Conservation (phyloP, 2,329 filamentous ascomycete genomes). For the Chlorencoelia australis region DNA sequence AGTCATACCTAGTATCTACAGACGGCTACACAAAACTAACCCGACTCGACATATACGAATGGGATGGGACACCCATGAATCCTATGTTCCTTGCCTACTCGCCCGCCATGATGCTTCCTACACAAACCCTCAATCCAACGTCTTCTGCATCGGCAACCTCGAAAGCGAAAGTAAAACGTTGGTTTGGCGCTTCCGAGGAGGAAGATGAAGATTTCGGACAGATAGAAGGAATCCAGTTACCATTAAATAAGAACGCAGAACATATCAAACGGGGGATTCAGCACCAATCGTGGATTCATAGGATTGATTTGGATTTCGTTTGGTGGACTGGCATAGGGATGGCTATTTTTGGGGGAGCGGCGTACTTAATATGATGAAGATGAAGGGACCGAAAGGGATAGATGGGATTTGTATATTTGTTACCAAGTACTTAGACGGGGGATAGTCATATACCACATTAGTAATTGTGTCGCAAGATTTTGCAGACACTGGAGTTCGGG, state of each 20-base stretch:
- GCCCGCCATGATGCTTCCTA: slow-evolving; percentile 61
- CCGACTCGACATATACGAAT: slow-evolving; percentile 53
- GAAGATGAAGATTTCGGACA: slow-evolving; percentile 31
- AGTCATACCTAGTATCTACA: slow-evolving; percentile 32
- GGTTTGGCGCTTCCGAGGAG: slow-evolving; percentile 12
- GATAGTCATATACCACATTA: too few species aligned
- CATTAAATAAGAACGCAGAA: slow-evolving; percentile 24
- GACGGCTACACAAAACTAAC: slow-evolving; percentile 53
- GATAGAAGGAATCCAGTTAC: slow-evolving; percentile 8
- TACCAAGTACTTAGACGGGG: too few species aligned
- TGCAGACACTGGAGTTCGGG: too few species aligned
- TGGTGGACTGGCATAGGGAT: slow-evolving; percentile 28
- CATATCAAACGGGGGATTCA: slow-evolving; percentile 22
- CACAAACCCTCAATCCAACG: slow-evolving; percentile 50
- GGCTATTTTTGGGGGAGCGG: slow-evolving; percentile 26
- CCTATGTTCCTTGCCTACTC: slow-evolving; percentile 56
- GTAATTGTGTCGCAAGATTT: too few species aligned
- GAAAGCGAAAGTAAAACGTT: slow-evolving; percentile 29
- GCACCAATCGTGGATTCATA: slow-evolving; percentile 11
- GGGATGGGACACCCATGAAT: slow-evolving; percentile 54
- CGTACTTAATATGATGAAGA: slow-evolving; percentile 25
- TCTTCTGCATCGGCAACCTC: slow-evolving; percentile 29
- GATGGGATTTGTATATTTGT: too few species aligned
- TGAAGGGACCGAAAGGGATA: too few species aligned
- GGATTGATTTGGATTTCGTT: slow-evolving; percentile 22